Evolutionary conservation across 2,329 filamentous ascomycete genomes (phyloP), one percentile per base, ranked within the genome.

Genomic region (Sporothrix pseudoabietina): DNA sequence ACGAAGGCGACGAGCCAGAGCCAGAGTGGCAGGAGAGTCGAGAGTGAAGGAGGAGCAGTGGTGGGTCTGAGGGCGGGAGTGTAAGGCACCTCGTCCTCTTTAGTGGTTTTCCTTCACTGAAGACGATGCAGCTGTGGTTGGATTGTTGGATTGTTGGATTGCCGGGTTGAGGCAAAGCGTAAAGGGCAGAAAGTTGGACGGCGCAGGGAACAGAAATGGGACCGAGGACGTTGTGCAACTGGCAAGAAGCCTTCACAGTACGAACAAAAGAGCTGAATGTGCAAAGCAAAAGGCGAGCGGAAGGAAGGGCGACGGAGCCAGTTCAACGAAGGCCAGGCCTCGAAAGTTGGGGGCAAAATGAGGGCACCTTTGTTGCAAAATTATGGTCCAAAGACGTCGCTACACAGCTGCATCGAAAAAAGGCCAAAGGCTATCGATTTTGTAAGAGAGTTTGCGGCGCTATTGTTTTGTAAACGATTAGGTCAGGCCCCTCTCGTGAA

Each of bases 121-220:
- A n/a, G 22, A 66, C 41, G 63, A 49, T 66, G 63, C 63, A 66
- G 70, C 41, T 55, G 69, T 39, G n/a, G 52, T 55, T 26, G 30
- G 41, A 9, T 22, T n/a, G 63, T 22, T 26, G 39, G 30, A 54
- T 12, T 3, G 54, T 39, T 39, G 35, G 41, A n/a, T 22, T n/a
- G 63, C 12, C 14, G 39, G 30, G 39, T 12, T 3, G 54, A 4
- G 10, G 30, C 55, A 35, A 65, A 19, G 22, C 26, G 26, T 22
- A 35, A 30, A 49, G n/a, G 35, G 41, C 10, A 22, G 44, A 49
- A 49, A 19, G 44, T 16, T 5, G 44, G 4, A 14, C 26, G 16
- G 52, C 22, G 35, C 49, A 26, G 10, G 61, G 39, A 65, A 47
- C 14, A 4, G 26, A 16, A 9, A 49, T 19, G 22, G 16, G n/a